A percentile compares a stretch with the other conserved stretches of the same genome.
These are phyloP conservation scores for Sugiyamaella novakii DNA, from an alignment of 1,139 yeast genomes.

Conservation along the genomic window DNA sequence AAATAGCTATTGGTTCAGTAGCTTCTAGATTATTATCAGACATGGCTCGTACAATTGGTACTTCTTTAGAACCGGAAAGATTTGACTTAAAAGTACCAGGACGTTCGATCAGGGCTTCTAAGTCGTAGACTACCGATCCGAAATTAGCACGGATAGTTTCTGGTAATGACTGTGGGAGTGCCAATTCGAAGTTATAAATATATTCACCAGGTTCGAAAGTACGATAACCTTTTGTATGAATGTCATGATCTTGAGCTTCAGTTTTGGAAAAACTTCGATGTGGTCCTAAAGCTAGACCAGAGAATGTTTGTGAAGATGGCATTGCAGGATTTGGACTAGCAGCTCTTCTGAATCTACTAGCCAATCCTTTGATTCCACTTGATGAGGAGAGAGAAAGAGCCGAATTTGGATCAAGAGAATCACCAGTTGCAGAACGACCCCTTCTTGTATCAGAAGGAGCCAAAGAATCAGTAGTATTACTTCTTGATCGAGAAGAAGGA, in stretches of 20 bases:
- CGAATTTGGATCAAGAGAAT: conserved; percentile 2
- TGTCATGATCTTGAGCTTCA: conserved; percentile 39
- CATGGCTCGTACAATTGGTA: conserved; percentile 72
- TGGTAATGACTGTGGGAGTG: conserved; percentile 79
- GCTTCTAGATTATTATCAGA: conserved; percentile 80
- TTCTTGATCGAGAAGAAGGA: conserved; percentile 18
- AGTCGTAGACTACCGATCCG: conserved; percentile 70
- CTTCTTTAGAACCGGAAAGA: conserved; percentile 62
- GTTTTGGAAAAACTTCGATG: conserved; percentile 32
- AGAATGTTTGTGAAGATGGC: conserved; percentile 16
- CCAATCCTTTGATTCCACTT: conserved; percentile 25
- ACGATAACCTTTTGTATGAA: conserved; percentile 44
- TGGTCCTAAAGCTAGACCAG: conserved; percentile 29
- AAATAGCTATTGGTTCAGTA: conserved; percentile 88
- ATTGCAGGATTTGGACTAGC: conserved; percentile 28
- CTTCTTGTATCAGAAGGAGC: conserved; percentile 17
- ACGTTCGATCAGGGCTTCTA: conserved; percentile 72
- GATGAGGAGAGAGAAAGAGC: not conserved
- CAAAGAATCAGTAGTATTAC: conserved; percentile 13
- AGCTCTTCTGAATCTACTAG: conserved; percentile 27
- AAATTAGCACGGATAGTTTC: conserved; percentile 78
- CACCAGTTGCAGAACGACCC: conserved; percentile 12
- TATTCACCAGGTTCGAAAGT: conserved; percentile 80
- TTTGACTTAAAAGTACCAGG: conserved; percentile 85
- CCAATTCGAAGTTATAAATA: conserved; percentile 86